These are phyloP conservation scores for Xerocomus amazonicus DNA, from an alignment of 1,284 basidiomycete genomes.

Conservation along the genomic window DNA sequence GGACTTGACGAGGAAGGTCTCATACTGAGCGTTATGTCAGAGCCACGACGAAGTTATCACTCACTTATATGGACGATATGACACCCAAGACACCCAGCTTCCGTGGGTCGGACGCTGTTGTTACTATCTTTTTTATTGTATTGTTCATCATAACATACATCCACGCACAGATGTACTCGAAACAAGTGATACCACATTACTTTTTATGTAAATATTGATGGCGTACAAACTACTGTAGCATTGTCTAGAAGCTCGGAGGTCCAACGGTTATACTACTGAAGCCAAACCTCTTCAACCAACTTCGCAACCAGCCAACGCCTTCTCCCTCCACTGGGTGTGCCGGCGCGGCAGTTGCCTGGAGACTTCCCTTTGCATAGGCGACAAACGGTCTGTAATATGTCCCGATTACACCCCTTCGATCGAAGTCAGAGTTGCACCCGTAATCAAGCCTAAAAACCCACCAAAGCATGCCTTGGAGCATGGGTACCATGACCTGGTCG, in stretches of 20 bases:
- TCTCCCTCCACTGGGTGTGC: constrained; percentile 37
- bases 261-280: constrained; percentile 29
- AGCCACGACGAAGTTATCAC: too few species aligned
- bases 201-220: too few species aligned
- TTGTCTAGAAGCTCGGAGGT: constrained; percentile 23
- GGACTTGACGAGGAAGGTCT: constrained; percentile 11
- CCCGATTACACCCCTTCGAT: constrained; percentile 33
- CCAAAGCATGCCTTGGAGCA: constrained; percentile 72
- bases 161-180: background rate
- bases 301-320: constrained; percentile 43
- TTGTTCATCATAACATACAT: background rate
- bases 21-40: constrained; percentile 9
- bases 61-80: background rate
- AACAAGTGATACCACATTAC: too few species aligned
- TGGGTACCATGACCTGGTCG: constrained; percentile 66
- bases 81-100: constrained; percentile 4
- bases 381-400: constrained; percentile 35
- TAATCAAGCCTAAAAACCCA: constrained; percentile 27
- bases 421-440: constrained; percentile 4
- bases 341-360: constrained; percentile 15
- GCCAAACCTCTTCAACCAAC: constrained; percentile 38
- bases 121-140: too few species aligned
- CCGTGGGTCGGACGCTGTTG: background rate
- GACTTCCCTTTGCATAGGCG: constrained; percentile 22
- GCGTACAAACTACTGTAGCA: background rate